Percentiles rank a stretch among this genome's conserved stretches.
Evolutionary conservation across 495 filamentous ascomycete species (phyloP).

Genomic region (Neurospora sublineolata): DNA sequence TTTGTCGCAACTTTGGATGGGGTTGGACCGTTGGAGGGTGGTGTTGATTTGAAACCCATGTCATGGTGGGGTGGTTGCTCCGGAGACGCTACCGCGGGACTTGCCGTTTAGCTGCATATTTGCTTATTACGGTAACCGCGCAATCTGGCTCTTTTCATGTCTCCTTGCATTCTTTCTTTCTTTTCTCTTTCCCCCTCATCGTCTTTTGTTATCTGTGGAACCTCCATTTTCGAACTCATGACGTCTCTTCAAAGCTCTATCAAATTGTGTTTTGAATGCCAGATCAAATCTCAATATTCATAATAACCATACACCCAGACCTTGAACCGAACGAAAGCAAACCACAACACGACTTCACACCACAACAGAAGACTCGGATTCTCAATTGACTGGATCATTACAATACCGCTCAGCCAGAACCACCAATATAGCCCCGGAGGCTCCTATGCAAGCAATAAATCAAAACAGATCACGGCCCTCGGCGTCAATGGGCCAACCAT

Average conservation of each 20-base stretch:
- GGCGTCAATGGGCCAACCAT: neutral
- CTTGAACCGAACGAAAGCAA: no score
- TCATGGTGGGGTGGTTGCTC: neutral
- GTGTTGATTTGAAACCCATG: neutral
- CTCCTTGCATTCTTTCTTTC: no score
- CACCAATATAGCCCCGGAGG: no score
- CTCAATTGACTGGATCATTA: neutral
- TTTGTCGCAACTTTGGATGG: neutral
- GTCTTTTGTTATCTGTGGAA: no score
- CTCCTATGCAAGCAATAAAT: no score
- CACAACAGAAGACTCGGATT: neutral
- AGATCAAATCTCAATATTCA: no score
- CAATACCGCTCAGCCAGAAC: neutral
- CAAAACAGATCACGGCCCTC: no score
- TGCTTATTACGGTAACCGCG: neutral
- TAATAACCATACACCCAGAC: no score
- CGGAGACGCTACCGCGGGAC: neutral
- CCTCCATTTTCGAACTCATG: no score
- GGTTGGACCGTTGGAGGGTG: neutral
- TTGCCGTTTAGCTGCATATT: neutral
- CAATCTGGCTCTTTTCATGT: neutral
- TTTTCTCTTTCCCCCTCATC: no score
- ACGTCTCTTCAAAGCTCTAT: no score
- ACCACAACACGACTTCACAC: neutral
- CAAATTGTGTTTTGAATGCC: no score